A percentile compares a stretch with the other conserved stretches of the same genome.
Conservation (phyloP, 805 yeast genomes). For the Candida piceae region DNA sequence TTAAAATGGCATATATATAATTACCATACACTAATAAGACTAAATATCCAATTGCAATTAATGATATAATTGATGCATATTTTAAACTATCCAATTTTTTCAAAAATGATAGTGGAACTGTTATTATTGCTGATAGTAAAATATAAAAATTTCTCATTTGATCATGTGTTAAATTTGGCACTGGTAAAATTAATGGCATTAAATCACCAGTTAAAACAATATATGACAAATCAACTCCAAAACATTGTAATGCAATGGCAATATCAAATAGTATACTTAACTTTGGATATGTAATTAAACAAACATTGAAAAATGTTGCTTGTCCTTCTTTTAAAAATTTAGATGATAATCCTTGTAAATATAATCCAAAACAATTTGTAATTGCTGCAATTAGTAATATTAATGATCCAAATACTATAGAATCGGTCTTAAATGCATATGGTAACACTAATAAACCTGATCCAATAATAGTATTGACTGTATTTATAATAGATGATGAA, state of each 20-base stretch:
- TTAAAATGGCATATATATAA: slow-evolving; percentile 29
- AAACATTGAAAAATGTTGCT: slow-evolving; percentile 68
- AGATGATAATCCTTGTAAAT: slow-evolving; percentile 56
- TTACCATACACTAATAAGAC: slow-evolving; percentile 50
- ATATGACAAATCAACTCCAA: slow-evolving; percentile 71
- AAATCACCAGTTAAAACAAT: slow-evolving; percentile 73
- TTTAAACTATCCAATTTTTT: slow-evolving; percentile 63
- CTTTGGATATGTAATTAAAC: slow-evolving; percentile 68
- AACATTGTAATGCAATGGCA: slow-evolving; percentile 72
- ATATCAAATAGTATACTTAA: slow-evolving; percentile 65
- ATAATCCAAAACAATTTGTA: slow-evolving; percentile 65
- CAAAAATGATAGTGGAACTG: slow-evolving; percentile 60
- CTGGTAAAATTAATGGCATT: slow-evolving; percentile 49
- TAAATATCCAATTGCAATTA: slow-evolving; percentile 61
- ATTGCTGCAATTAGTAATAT: slow-evolving; percentile 58
- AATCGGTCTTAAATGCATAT: slow-evolving; percentile 64
- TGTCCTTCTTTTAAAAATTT: slow-evolving; percentile 50
- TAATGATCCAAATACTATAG: slow-evolving; percentile 50
- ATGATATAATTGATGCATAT: slow-evolving; percentile 66
- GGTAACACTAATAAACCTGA: slow-evolving; percentile 80
- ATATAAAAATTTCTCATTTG: slow-evolving; percentile 48
- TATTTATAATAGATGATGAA: slow-evolving; percentile 56
- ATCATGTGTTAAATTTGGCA: slow-evolving; percentile 30
- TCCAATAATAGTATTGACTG: slow-evolving; percentile 74
- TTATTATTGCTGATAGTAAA: slow-evolving; percentile 43